Evolutionary conservation across 768 basidiomycete species (phyloP).

Genomic region (Suillus plorans): DNA sequence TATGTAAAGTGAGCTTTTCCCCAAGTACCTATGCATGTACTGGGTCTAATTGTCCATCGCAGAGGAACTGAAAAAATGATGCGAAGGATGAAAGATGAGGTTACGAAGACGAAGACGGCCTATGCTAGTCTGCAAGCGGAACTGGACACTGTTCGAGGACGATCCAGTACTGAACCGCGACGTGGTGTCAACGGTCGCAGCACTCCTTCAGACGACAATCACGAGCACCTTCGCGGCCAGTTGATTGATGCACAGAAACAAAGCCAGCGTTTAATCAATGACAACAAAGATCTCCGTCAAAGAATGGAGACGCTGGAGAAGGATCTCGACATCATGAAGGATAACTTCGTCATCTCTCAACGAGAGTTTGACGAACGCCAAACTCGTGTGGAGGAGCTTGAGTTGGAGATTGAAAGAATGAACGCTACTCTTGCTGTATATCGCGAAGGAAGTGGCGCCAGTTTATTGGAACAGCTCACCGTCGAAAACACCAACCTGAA

Average conservation of each 20-base stretch:
- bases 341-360: conserved; percentile 68
- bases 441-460: conserved; percentile 76
- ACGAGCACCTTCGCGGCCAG: conserved; percentile 66
- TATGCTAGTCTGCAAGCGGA: conserved; percentile 84
- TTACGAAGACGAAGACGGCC: conserved; percentile 84
- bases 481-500: conserved; percentile 77
- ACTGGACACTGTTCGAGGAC: conserved; percentile 67
- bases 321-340: conserved; percentile 69
- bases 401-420: conserved; percentile 76
- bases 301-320: conserved; percentile 75
- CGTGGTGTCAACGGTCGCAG: conserved; percentile 69
- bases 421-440: conserved; percentile 71
- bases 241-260: conserved; percentile 79
- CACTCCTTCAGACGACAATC: conserved; percentile 76
- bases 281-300: conserved; percentile 74
- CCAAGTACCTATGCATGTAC: conserved; percentile 16
- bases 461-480: conserved; percentile 76
- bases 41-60: conserved; percentile 17
- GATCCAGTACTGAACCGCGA: conserved; percentile 51
- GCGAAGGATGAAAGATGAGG: conserved; percentile 92
- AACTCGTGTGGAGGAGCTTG: conserved; percentile 73
- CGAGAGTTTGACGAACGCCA: conserved; percentile 80
- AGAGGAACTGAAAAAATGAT: conserved; percentile 99
- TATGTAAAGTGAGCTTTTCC: conserved; percentile 82
- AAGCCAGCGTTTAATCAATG: conserved; percentile 63